Percentiles rank a stretch among this genome's conserved stretches.
These are phyloP conservation scores for Pleurotus sapidus DNA, from an alignment of 768 basidiomycete species.

Conservation along the genomic window DNA sequence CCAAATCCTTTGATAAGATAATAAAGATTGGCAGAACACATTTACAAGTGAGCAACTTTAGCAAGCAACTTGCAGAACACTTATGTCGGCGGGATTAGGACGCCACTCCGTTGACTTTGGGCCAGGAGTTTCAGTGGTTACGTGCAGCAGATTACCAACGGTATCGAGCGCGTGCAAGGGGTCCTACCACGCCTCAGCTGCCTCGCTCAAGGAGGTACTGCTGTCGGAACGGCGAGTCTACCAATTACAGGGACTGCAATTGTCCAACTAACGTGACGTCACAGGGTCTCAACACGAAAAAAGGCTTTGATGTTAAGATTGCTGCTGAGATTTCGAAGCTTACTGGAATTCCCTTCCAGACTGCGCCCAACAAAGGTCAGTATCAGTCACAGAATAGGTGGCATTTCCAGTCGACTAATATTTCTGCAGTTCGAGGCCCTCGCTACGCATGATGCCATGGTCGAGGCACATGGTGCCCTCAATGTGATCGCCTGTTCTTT, in stretches of 20 bases:
- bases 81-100: constrained; percentile 50
- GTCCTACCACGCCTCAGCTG: constrained; percentile 83
- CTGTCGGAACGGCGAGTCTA: constrained; percentile 87
- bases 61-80: no score
- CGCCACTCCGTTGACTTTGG: constrained; percentile 95
- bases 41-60: constrained; percentile 54
- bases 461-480: constrained; percentile 95
- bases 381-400: constrained; percentile 19
- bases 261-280: constrained; percentile 9
- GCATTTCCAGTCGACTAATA: no score
- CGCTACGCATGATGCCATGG: constrained; percentile 96
- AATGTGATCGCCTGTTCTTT: constrained; percentile 95
- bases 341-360: constrained; percentile 88
- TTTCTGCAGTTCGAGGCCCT: constrained; percentile 86
- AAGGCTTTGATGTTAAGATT: constrained; percentile 94
- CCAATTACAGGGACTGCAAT: neutral
- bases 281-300: constrained; percentile 94
- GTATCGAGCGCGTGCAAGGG: constrained; percentile 79
- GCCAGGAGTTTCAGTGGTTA: constrained; percentile 99
- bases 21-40: constrained; percentile 99
- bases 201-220: constrained; percentile 97
- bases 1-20: constrained; percentile 82
- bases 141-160: constrained; percentile 90
- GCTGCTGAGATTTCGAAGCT: constrained; percentile 89
- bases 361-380: constrained; percentile 97